Evolutionary conservation across 495 filamentous ascomycete species (phyloP), one percentile per base, ranked within the genome.

Genomic region (Beverwykella pulmonaria): DNA sequence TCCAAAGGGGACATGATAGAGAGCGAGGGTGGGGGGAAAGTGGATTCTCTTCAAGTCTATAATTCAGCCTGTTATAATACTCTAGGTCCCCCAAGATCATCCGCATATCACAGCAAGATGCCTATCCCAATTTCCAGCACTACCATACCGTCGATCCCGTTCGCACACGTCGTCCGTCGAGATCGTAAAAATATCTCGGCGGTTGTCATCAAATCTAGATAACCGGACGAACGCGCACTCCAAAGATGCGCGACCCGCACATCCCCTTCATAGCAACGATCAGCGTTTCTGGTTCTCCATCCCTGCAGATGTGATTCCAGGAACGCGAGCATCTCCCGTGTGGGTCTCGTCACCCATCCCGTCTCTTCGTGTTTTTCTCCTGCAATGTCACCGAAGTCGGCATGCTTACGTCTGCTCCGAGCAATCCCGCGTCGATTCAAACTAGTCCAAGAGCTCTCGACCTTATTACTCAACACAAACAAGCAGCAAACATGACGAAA

Each of bases 1-100:
- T 48, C 58, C 65, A 25, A 63, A 46, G 49, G 22, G 27, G 26
- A 41, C 12, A 23, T 26, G 44, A 55, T 1, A n/a, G n/a, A n/a
- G n/a, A n/a, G n/a, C n/a, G n/a, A n/a, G n/a, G n/a, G n/a, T n/a
- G n/a, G n/a, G n/a, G n/a, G n/a, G n/a, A n/a, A n/a, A n/a, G n/a
- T n/a, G n/a, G n/a, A n/a, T 34, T 34, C 6, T 34, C 5, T 34
- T 34, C 32, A 12, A 34, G 32, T 34, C 32, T 34, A 6, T 5
- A 5, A 34, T 34, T 34, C 12, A 5, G 32, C 5, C 6, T 34
- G 32, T 5, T 6, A 34, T 34, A 34, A 12, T 12, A 6, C 6
- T 34, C 12, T 34, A 6, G n/a, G n/a, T n/a, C n/a, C n/a, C n/a
- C n/a, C n/a, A n/a, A 44, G 39, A 12, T 44, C 39, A 44, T 44